A percentile compares a stretch with the other conserved stretches of the same genome.
These are phyloP conservation scores for Tricladium varicosporioides DNA, from an alignment of 2,329 filamentous ascomycete genomes.

Conservation along the genomic window DNA sequence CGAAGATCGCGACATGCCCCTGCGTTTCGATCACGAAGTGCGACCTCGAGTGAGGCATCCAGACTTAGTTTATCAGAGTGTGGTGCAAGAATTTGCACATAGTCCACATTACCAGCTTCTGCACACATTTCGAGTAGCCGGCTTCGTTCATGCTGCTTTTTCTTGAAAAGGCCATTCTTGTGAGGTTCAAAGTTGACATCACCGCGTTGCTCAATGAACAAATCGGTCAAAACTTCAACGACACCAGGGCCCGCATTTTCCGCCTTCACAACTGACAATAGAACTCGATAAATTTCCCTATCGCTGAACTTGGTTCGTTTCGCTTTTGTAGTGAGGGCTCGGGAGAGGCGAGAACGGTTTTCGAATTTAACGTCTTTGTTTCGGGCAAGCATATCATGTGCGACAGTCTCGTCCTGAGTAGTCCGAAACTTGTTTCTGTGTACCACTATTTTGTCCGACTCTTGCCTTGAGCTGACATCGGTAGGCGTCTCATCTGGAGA, in stretches of 20 bases:
- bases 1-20: background rate
- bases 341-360: conserved; percentile 8
- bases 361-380: conserved; percentile 23
- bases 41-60: conserved; percentile 5
- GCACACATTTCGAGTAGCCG: background rate
- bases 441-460: background rate
- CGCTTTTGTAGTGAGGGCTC: conserved; percentile 1
- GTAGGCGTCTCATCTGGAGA: background rate
- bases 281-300: conserved; percentile 17
- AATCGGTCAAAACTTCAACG: conserved; percentile 6
- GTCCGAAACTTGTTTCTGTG: conserved; percentile 9
- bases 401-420: conserved; percentile 13
- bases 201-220: background rate
- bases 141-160: background rate
- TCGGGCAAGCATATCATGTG: conserved; percentile 18
- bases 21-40: conserved; percentile 1
- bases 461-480: background rate
- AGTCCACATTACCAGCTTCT: conserved; percentile 2
- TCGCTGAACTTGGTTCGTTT: conserved; percentile 18
- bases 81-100: conserved; percentile 2
- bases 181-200: conserved; percentile 5
- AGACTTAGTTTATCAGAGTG: conserved; percentile 5
- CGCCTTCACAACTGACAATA: conserved; percentile 15
- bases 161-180: conserved; percentile 3
- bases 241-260: conserved; percentile 12